Evolutionary conservation across 345 rosid species (phyloP).

Genomic region (Boechera stricta): DNA sequence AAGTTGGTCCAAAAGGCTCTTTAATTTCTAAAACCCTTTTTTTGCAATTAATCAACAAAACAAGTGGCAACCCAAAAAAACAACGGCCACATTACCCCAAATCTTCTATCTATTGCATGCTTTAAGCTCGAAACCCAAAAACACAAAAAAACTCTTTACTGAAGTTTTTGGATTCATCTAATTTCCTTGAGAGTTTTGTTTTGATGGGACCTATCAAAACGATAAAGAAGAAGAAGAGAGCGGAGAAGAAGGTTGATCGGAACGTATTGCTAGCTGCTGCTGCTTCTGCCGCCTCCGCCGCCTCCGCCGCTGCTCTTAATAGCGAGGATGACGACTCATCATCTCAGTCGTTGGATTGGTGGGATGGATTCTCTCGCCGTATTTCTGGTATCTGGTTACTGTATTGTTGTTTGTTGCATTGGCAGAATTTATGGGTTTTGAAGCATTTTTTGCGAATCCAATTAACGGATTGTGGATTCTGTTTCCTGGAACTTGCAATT

Average conservation of each 20-base stretch:
- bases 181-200: not conserved
- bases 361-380: slow-evolving; percentile 75
- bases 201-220: slow-evolving; percentile 54
- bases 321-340: slow-evolving; percentile 26
- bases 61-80: not conserved
- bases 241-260: slow-evolving; percentile 74
- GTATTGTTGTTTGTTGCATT: slow-evolving; percentile 9
- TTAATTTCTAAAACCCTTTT: not conserved
- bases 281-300: slow-evolving; percentile 27
- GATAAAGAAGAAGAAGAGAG: slow-evolving; percentile 57
- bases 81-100: not conserved
- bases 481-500: not conserved
- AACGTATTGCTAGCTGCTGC: slow-evolving; percentile 53
- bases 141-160: not conserved
- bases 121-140: slow-evolving; percentile 11
- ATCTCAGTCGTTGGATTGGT: slow-evolving; percentile 62
- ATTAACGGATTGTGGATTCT: not conserved
- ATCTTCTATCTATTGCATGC: slow-evolving; percentile 14
- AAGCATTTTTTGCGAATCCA: too few relatives aligned
- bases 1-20: not conserved
- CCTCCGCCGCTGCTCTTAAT: slow-evolving; percentile 31
- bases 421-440: not conserved
- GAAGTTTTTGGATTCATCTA: too few relatives aligned
- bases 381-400: slow-evolving; percentile 57
- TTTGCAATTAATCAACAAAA: not conserved